Evolutionary conservation across 2,329 filamentous ascomycete species (phyloP), one percentile per base, ranked within the genome.

Genomic region (Grosmannia serpens): DNA sequence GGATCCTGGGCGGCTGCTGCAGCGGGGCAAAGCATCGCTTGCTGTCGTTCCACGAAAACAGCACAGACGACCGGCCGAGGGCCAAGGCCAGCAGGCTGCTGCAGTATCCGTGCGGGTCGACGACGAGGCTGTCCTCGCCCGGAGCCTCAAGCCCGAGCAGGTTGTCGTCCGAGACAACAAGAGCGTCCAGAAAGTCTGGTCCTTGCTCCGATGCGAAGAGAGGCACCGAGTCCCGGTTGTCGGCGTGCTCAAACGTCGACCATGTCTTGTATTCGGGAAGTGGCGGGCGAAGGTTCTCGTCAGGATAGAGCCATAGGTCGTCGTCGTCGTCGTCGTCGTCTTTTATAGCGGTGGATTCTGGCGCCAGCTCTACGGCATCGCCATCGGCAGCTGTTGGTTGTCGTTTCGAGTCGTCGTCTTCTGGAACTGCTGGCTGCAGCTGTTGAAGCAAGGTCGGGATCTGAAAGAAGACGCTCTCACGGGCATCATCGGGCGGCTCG

Each of bases 121-220:
- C 68, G 13, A 80, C 67, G 15, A 73, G 68, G 7, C 62, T 56
- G 13, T 74, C 67, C 3, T 71, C 66, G 9, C 67, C 65, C 38
- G 76, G 77, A 52, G 63, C 67, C 35, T 74, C 64, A 2, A 60
- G 31, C 4, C 46, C 64, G 64, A 38, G 76, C 65, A 57, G 69
- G 74, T 77, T 79, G 29, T 68, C 69, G 22, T 67, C 63, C 54
- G 72, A 70, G 62, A 67, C 65, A 4, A 87, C 64, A 3, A 84
- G 75, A 8, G 85, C 81, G 71, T 92, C 87, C 61, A 89, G 88
- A 2, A 80, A 77, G 11, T 70, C 69, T 1, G 85, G 75, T 0
- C 86, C 86, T 31, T 84, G 82, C 70, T 94, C 89, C 3, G 83
- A 85, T 15, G 91, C 71, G 62, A 88, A 85, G 1, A 78, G 69